Evolutionary conservation across 2,329 filamentous ascomycete genomes (phyloP).

Genomic region (Cercospora brassicicola): DNA sequence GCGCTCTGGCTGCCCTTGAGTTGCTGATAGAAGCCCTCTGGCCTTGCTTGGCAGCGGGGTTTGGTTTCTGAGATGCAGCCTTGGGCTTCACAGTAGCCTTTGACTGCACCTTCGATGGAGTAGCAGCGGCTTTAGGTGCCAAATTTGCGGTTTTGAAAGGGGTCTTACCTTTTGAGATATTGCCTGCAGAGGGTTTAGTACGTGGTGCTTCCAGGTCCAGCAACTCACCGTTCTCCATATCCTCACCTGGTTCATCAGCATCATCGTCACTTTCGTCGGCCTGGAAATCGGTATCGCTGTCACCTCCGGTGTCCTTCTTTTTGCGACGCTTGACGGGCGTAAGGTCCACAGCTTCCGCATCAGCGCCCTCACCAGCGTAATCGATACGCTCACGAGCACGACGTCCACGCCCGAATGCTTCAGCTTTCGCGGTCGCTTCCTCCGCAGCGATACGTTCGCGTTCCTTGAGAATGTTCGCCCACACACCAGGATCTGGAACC

Average conservation of each 20-base stretch:
- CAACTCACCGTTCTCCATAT: conserved; percentile 26
- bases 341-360: conserved; percentile 28
- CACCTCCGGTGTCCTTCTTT: conserved; percentile 42
- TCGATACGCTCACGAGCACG: conserved; percentile 63
- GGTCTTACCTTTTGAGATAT: conserved; percentile 34
- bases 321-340: conserved; percentile 41
- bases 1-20: background rate
- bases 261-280: conserved; percentile 43
- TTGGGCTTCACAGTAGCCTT: background rate
- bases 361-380: conserved; percentile 44
- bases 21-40: background rate
- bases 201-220: conserved; percentile 19
- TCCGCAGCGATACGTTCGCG: conserved; percentile 76
- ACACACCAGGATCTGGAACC: conserved; percentile 67
- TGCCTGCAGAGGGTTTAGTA: conserved; percentile 36
- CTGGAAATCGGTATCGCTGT: conserved; percentile 54
- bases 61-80: background rate
- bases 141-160: conserved; percentile 8
- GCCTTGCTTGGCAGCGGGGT: background rate
- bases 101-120: conserved; percentile 6
- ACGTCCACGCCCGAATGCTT: conserved; percentile 83
- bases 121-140: background rate
- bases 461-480: conserved; percentile 85
- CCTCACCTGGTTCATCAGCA: conserved; percentile 21
- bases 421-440: conserved; percentile 65